These are phyloP conservation scores for Aurifilum marmelostoma DNA, from an alignment of 2,329 filamentous ascomycete species.

Conservation along the genomic window DNA sequence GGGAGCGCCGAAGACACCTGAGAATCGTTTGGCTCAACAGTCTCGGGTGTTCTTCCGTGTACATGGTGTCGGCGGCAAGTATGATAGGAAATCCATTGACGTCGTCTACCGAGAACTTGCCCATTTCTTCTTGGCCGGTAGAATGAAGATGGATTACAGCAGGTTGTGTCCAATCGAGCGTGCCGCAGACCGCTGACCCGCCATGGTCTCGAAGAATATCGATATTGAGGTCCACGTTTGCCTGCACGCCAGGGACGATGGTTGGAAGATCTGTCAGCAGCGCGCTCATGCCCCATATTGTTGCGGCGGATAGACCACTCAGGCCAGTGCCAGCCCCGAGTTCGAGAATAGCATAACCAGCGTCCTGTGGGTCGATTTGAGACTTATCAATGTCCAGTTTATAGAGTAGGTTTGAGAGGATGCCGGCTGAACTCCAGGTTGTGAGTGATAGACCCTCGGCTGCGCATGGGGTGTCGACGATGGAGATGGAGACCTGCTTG, in stretches of 20 bases:
- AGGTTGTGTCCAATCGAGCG: constrained; percentile 26
- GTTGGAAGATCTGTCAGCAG: constrained; percentile 27
- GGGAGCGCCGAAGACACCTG: constrained; percentile 21
- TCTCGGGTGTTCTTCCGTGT: constrained; percentile 26
- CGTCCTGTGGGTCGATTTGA: not conserved
- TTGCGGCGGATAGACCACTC: constrained; percentile 21
- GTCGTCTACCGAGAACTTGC: constrained; percentile 14
- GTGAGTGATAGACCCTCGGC: constrained; percentile 25
- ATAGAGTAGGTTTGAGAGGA: constrained; percentile 26
- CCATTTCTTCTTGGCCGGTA: not conserved
- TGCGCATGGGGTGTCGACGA: constrained; percentile 25
- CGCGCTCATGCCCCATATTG: constrained; percentile 19
- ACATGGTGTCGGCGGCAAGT: constrained; percentile 27
- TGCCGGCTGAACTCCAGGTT: constrained; percentile 28
- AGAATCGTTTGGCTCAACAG: constrained; percentile 26
- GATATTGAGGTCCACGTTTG: constrained; percentile 25
- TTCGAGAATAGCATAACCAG: constrained; percentile 21
- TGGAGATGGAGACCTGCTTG: constrained; percentile 17
- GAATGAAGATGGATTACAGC: constrained; percentile 11
- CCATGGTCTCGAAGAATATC: constrained; percentile 12
- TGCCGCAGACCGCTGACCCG: constrained; percentile 15
- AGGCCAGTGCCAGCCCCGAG: constrained; percentile 28
- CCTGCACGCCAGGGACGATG: constrained; percentile 27
- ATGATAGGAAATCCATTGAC: constrained; percentile 26
- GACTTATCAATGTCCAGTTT: constrained; percentile 17